Conservation (phyloP, 345 rosid species). For the Geranium brycei region DNA sequence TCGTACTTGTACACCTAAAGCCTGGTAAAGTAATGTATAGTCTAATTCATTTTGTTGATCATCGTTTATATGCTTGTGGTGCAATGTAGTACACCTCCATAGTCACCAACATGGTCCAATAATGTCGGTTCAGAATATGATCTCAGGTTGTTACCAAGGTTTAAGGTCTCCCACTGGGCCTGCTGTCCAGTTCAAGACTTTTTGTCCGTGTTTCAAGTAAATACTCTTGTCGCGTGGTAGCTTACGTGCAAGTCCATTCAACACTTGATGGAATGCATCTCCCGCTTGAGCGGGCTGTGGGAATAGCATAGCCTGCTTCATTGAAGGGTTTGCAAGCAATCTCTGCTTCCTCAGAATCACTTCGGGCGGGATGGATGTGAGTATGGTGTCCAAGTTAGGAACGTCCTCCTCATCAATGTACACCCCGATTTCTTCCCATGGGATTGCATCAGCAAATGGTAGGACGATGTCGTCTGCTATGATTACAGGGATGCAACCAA, state of each 20-base stretch:
- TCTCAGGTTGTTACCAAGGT: slow-evolving; percentile 54
- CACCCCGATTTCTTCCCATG: slow-evolving; percentile 97
- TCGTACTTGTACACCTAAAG: background rate
- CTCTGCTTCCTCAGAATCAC: slow-evolving; percentile 85
- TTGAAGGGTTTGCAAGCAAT: slow-evolving; percentile 89
- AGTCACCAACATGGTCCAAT: no score
- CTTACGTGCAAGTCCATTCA: slow-evolving; percentile 93
- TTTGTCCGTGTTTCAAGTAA: slow-evolving; percentile 53
- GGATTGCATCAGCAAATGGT: slow-evolving; percentile 96
- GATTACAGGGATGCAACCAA: slow-evolving; percentile 98
- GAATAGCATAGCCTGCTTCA: slow-evolving; percentile 93
- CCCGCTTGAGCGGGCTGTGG: slow-evolving; percentile 93
- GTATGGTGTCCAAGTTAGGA: slow-evolving; percentile 77
- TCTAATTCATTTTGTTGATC: background rate
- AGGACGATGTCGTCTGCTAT: slow-evolving; percentile 93
- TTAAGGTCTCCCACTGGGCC: slow-evolving; percentile 87
- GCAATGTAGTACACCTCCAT: no score
- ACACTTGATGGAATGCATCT: slow-evolving; percentile 90
- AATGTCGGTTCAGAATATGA: background rate
- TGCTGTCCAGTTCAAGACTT: slow-evolving; percentile 79
- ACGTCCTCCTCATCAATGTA: slow-evolving; percentile 89
- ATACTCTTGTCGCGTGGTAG: slow-evolving; percentile 53
- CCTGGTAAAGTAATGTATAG: background rate
- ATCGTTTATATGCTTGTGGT: no score
- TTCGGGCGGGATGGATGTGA: slow-evolving; percentile 78